Percentiles rank a stretch among this genome's conserved stretches.
These are phyloP conservation scores for Sporothrix humicola DNA, from an alignment of 2,329 filamentous ascomycete species.

Conservation along the genomic window DNA sequence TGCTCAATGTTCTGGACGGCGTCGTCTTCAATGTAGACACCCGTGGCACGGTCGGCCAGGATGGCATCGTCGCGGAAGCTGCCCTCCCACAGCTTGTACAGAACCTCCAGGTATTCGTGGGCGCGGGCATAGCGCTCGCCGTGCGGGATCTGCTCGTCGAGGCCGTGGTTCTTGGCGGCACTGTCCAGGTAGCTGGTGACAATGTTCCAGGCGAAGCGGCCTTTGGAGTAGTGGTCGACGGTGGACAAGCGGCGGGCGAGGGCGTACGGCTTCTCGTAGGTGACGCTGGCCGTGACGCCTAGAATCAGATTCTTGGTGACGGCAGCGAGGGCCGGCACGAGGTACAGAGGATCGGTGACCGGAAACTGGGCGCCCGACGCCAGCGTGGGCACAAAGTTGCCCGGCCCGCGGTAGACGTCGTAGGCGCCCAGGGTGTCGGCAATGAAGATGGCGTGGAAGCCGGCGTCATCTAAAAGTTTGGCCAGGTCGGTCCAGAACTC, in stretches of 20 bases:
- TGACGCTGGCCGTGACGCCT: constrained; percentile 31
- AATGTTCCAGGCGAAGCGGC: constrained; percentile 38
- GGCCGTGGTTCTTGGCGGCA: constrained; percentile 36
- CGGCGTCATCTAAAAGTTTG: constrained; percentile 34
- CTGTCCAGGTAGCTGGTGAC: constrained; percentile 39
- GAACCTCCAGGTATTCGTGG: constrained; percentile 39
- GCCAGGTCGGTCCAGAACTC: constrained; percentile 36
- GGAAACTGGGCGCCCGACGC: constrained; percentile 36
- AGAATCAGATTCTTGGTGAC: constrained; percentile 33
- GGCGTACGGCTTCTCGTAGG: constrained; percentile 31
- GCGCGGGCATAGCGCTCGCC: constrained; percentile 40
- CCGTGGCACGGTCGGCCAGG: constrained; percentile 25
- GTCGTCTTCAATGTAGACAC: constrained; percentile 32
- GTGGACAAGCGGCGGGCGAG: constrained; percentile 32
- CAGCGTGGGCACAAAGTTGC: constrained; percentile 33
- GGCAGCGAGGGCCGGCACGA: constrained; percentile 33
- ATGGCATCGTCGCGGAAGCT: constrained; percentile 36
- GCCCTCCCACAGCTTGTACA: constrained; percentile 38
- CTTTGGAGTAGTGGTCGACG: constrained; percentile 34
- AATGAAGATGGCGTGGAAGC: constrained; percentile 37
- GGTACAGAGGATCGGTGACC: constrained; percentile 33
- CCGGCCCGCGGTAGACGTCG: constrained; percentile 36
- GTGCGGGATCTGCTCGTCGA: constrained; percentile 33
- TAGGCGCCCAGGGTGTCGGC: constrained; percentile 36
- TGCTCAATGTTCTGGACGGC: constrained; percentile 36